Base-by-base conservation (phyloP, 2,329 filamentous ascomycete species). In the Stachybotrys echinatus region DNA sequence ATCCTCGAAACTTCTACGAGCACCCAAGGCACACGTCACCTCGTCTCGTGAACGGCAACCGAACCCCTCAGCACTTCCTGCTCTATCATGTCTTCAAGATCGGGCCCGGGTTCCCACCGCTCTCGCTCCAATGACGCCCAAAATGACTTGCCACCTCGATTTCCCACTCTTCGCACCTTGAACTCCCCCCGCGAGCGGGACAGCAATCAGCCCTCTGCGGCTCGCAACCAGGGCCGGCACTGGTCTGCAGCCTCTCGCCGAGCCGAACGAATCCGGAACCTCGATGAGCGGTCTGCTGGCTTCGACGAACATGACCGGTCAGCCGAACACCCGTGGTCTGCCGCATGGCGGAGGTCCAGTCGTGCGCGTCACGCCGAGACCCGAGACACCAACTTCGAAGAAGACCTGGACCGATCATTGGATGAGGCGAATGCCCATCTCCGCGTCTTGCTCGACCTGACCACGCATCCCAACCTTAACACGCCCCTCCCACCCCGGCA, bases 351-450 rank as follows among this genome's bases (percentile, higher is more conserved):
- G 21, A 58, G 58, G 46, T 50, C 49, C 40, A 54, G 57, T 43
- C 62, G 60, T 46, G 53, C 59, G 47, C 62, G 63, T 39, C 51
- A 51, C 18, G 48, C 55, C 46, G 58, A 65, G 31, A 56, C 45
- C 34, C 58, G 57, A 27, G 50, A 57, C 20, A 44, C 65, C 47
- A 65, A 62, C 42, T 60, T 70, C 20, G 27, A 34, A 14, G 67
- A 70, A 17, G 67, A 73, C 40, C 56, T 71, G 7, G 66, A 72
- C 47, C 65, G 67, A 37, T 64, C 65, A 42, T 61, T 73, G 47
- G 69, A 73, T 50, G 66, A 72, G 55, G 68, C 69, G 44, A 74
- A 75, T 59, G 65, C 72, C 12, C 72, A 73, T 47, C 63, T 75
- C 18, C 64, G 71, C 8, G 65, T 71, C 6, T 58, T 76, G 23